Base-by-base conservation (phyloP, 495 filamentous ascomycete species). In the Umbilicaria muhlenbergii region DNA sequence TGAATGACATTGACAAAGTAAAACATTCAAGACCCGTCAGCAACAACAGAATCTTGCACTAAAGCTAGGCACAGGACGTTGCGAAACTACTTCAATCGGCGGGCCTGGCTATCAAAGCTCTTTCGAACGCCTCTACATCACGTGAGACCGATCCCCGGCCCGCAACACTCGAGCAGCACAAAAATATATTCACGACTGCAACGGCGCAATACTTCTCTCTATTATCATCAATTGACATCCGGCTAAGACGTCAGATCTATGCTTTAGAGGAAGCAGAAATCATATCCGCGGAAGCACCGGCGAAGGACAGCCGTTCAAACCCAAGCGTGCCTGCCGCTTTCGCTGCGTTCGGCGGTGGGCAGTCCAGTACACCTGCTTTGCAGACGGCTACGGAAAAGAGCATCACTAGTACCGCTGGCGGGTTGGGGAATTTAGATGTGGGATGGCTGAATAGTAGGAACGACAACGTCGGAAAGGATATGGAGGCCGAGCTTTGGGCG, bases 361-460 rank as follows among this genome's bases (percentile, higher is more conserved):
- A 51, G 2, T 47, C 51, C 15, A 54, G 50, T 2, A 40, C 53
- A 16, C 39, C 56, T 13, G 61, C 64, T 39, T 59, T 61, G 14
- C 52, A 50, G 33, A 32, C 21, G 16, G 44, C 8, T 31, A 47
- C 28, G 39, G 48, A 50, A 8, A 43, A 15, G 3, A 57, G 48
- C 34, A 39, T 28, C 34, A 21, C 62, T 0, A 63, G 72, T 50
- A 61, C 71, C 44, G 65, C 69, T 42, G 73, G 74, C 8, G 66
- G 71, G 41, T 63, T 79, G 14, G 78, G 78, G 3, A 61, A 63
- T 19, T 61, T 89, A 37, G 86, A 94, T 58, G 75, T 91, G 12
- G 85, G 86, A 40, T 81, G 78, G 75, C 62, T 94, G 53, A 94
- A 94, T 52, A 81, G 80, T 59, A 73, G 83, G 45, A 81, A 79